Percentiles rank a stretch among this genome's conserved stretches.
phyloP scores from a whole-genome alignment of 2,329 filamentous ascomycete genomes.

The Aspergillus hortae region DNA sequence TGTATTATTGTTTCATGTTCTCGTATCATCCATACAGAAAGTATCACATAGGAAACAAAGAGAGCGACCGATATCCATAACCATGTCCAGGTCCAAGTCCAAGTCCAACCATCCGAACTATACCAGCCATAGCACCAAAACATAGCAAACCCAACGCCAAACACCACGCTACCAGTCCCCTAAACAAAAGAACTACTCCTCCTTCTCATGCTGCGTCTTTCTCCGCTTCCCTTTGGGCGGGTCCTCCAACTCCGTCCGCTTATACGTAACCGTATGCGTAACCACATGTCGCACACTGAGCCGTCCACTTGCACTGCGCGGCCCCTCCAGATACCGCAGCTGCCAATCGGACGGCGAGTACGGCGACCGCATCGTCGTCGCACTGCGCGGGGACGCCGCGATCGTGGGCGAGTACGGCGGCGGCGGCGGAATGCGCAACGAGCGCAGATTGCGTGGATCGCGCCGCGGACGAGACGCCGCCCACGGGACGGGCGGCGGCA shows the following conservation, averaged over 20 bases:
- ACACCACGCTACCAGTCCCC: neutral
- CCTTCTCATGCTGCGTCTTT: conserved; percentile 46
- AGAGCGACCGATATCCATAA: too few relatives aligned
- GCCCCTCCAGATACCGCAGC: conserved; percentile 58
- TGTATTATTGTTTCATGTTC: too few relatives aligned
- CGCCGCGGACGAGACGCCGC: conserved; percentile 47
- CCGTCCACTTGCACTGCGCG: conserved; percentile 58
- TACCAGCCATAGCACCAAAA: neutral
- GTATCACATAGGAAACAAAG: too few relatives aligned
- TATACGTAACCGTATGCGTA: conserved; percentile 91
- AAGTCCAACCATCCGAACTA: too few relatives aligned
- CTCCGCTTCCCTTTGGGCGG: conserved; percentile 91
- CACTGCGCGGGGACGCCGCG: conserved; percentile 60
- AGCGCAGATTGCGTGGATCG: conserved; percentile 54
- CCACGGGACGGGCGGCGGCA: conserved; percentile 60
- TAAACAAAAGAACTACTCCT: neutral
- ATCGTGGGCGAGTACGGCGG: conserved; percentile 50
- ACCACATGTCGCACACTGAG: conserved; percentile 82
- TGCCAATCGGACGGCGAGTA: conserved; percentile 70
- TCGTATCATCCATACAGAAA: too few relatives aligned
- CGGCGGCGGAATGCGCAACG: conserved; percentile 74
- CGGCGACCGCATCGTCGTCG: conserved; percentile 62
- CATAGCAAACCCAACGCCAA: neutral
- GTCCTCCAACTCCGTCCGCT: conserved; percentile 69
- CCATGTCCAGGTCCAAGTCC: too few relatives aligned